Conservation (phyloP, 345 rosid species). For the Corchorus olitorius region DNA sequence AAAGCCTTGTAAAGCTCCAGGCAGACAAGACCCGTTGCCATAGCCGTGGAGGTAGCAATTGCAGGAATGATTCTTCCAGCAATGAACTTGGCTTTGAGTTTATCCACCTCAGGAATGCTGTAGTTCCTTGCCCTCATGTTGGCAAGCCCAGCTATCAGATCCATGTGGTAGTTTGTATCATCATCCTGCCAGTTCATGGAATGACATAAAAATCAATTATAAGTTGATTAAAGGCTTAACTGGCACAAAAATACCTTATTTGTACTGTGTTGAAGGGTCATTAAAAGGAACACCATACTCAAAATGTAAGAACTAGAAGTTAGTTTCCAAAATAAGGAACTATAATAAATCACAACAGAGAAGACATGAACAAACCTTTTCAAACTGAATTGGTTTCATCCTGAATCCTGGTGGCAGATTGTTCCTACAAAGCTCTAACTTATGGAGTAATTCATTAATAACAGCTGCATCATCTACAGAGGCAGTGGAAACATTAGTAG, state of each 20-base stretch:
- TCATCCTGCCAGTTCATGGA: constrained; percentile 64
- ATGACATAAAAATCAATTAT: neutral
- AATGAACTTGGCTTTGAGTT: constrained; percentile 95
- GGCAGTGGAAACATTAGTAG: constrained; percentile 64
- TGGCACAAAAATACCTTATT: neutral
- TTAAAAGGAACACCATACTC: neutral
- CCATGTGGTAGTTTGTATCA: constrained; percentile 97
- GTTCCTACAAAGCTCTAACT: constrained; percentile 63
- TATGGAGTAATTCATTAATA: constrained; percentile 59
- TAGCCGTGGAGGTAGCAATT: constrained; percentile 92
- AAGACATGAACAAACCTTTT: constrained; percentile 59
- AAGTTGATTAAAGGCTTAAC: neutral
- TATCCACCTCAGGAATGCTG: constrained; percentile 91
- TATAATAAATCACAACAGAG: neutral
- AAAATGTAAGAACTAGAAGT: neutral
- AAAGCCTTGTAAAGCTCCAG: constrained; percentile 94
- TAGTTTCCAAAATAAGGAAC: neutral
- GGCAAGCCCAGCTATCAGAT: constrained; percentile 89
- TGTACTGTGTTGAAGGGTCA: neutral
- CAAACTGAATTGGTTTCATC: constrained; percentile 93
- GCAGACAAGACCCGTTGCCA: constrained; percentile 98
- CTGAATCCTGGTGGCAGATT: constrained; percentile 57
- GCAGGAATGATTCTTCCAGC: constrained; percentile 99
- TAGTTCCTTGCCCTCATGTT: constrained; percentile 99
- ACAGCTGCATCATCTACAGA: constrained; percentile 81